Conservation (phyloP, 257 asterid genomes). For the Solanum sejunctum region DNA sequence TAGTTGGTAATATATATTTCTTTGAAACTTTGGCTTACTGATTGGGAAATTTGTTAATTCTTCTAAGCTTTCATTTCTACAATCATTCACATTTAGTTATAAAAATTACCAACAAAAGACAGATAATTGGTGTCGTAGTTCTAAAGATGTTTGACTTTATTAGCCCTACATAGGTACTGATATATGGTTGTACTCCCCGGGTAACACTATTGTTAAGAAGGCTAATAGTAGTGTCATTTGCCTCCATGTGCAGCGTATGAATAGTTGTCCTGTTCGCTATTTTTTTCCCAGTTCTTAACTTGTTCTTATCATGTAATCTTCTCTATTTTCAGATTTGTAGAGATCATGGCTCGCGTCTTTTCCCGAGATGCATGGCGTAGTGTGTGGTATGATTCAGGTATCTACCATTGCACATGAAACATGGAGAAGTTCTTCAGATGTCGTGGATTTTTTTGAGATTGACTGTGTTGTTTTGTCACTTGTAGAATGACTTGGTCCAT, state of each 20-base stretch:
- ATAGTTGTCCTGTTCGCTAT: not conserved
- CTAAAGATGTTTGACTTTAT: too few relatives aligned
- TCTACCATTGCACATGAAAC: not conserved
- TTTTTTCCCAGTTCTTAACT: not conserved
- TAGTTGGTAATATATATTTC: too few relatives aligned
- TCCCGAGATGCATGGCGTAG: slow-evolving; percentile 95
- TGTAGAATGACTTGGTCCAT: slow-evolving; percentile 81
- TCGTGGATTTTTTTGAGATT: not conserved
- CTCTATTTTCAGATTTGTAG: slow-evolving; percentile 53
- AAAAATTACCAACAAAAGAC: too few relatives aligned
- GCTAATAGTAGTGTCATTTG: slow-evolving; percentile 6
- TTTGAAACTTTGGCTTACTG: too few relatives aligned
- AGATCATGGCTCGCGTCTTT: slow-evolving; percentile 94
- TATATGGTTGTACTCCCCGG: too few relatives aligned
- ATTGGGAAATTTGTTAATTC: too few relatives aligned
- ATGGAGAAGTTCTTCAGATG: not conserved
- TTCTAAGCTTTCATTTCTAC: too few relatives aligned
- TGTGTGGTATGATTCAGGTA: slow-evolving; percentile 90
- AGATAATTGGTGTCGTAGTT: too few relatives aligned
- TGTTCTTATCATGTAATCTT: not conserved
- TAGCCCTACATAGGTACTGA: too few relatives aligned
- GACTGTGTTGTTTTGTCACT: not conserved
- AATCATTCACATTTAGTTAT: too few relatives aligned
- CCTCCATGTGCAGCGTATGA: slow-evolving; percentile 93
- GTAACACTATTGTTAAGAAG: too few relatives aligned